phyloP scores from a whole-genome alignment of 805 yeast species.

The Pichia cephalocereana region DNA sequence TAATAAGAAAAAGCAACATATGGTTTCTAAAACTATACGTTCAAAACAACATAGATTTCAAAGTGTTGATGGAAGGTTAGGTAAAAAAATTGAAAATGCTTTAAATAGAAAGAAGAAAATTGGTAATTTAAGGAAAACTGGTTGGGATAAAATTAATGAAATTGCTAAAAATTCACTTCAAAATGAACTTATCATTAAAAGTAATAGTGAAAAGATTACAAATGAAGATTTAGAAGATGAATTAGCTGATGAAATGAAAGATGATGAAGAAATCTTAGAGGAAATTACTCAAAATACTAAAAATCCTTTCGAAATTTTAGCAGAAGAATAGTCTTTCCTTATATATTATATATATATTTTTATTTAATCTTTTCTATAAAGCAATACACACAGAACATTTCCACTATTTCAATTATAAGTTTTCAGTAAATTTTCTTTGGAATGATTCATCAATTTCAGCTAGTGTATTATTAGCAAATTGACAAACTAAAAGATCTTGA shows the following conservation, averaged over 20 bases:
- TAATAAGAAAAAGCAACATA: slow-evolving; percentile 19
- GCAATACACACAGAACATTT: not conserved
- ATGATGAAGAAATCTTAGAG: slow-evolving; percentile 9
- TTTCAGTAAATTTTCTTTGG: slow-evolving; percentile 5
- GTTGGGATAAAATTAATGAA: slow-evolving; percentile 63
- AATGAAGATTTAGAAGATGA: slow-evolving; percentile 11
- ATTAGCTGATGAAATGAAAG: slow-evolving; percentile 10
- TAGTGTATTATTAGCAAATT: slow-evolving; percentile 40
- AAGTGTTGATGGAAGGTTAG: slow-evolving; percentile 13
- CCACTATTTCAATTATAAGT: not conserved
- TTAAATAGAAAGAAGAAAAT: slow-evolving; percentile 55
- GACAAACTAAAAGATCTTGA: slow-evolving; percentile 48
- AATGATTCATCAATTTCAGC: slow-evolving; percentile 22
- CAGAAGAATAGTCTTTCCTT: not conserved
- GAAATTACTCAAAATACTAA: slow-evolving; percentile 7
- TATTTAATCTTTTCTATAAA: not conserved
- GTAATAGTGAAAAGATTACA: slow-evolving; percentile 13
- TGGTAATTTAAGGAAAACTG: slow-evolving; percentile 54
- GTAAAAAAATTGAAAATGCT: slow-evolving; percentile 51
- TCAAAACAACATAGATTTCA: slow-evolving; percentile 10
- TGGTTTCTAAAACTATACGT: slow-evolving; percentile 21
- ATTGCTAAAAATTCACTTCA: slow-evolving; percentile 27
- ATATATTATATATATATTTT: not conserved
- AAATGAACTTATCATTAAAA: slow-evolving; percentile 7
- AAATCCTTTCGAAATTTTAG: slow-evolving; percentile 17